These are phyloP conservation scores for Zasmidium angulare DNA, from an alignment of 2,329 filamentous ascomycete species.

Conservation along the genomic window DNA sequence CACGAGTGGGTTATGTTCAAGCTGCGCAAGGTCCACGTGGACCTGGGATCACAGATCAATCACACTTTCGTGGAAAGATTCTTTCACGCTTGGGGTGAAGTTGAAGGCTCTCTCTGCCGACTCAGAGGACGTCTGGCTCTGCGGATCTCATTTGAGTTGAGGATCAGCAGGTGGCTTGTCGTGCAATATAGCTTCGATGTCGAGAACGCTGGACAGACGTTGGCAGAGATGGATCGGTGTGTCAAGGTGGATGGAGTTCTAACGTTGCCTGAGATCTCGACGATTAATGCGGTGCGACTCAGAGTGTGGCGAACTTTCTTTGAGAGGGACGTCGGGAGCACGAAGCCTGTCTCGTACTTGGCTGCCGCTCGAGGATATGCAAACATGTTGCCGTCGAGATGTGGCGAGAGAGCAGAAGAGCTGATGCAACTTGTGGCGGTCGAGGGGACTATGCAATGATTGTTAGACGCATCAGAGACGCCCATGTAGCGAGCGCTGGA, in stretches of 20 bases:
- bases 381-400: neutral
- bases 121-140: conserved; percentile 4
- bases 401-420: neutral
- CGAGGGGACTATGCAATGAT: neutral
- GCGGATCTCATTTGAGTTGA: conserved; percentile 15
- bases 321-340: neutral
- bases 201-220: neutral
- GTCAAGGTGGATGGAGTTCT: conserved; percentile 8
- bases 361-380: neutral
- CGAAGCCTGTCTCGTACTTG: neutral
- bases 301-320: conserved; percentile 15
- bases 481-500: neutral
- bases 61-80: conserved; percentile 19
- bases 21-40: conserved; percentile 15
- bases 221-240: conserved; percentile 18
- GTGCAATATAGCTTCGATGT: conserved; percentile 16
- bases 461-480: neutral
- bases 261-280: conserved; percentile 15
- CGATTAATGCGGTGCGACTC: conserved; percentile 11
- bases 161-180: conserved; percentile 15
- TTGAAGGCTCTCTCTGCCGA: conserved; percentile 5
- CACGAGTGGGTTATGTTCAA: neutral
- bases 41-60: conserved; percentile 16
- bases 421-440: neutral
- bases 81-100: conserved; percentile 14